Percentiles rank a stretch among this genome's conserved stretches.
Conservation (phyloP, 192 early-diverging fungal species). For the Backusella australiensis region DNA sequence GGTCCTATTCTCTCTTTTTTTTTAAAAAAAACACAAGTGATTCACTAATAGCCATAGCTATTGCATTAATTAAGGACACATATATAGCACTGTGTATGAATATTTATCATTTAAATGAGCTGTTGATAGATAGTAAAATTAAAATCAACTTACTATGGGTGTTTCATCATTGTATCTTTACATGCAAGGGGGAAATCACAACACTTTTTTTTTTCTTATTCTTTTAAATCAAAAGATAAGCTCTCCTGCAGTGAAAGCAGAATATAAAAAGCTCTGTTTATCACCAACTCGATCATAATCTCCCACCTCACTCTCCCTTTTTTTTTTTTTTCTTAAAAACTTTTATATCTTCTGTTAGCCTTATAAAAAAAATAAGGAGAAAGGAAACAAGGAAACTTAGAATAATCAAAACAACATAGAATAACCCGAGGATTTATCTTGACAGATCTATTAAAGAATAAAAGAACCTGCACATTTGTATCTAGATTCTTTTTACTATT, state of each 20-base stretch:
- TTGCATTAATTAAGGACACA: too few relatives aligned
- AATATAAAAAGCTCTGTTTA: background rate
- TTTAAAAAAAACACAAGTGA: too few relatives aligned
- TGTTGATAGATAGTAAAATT: background rate
- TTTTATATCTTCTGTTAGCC: background rate
- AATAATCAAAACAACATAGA: background rate
- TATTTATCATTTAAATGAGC: too few relatives aligned
- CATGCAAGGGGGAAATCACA: background rate
- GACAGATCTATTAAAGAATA: background rate
- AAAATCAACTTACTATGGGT: background rate
- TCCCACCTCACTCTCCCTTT: background rate
- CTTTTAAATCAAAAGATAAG: background rate
- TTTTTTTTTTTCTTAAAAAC: background rate
- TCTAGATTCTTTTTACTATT: background rate
- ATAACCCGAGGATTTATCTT: background rate
- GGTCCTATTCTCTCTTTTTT: too few relatives aligned
- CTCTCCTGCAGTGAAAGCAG: background rate
- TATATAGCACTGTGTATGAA: too few relatives aligned
- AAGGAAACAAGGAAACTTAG: too few relatives aligned
- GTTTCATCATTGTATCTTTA: background rate
- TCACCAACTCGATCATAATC: background rate
- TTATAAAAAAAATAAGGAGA: background rate
- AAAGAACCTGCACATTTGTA: background rate
- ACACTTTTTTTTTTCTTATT: background rate
- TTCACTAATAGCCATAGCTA: too few relatives aligned